Evolutionary conservation across 1,284 basidiomycete species (phyloP).

Genomic region (Tylopilus orsonianus): DNA sequence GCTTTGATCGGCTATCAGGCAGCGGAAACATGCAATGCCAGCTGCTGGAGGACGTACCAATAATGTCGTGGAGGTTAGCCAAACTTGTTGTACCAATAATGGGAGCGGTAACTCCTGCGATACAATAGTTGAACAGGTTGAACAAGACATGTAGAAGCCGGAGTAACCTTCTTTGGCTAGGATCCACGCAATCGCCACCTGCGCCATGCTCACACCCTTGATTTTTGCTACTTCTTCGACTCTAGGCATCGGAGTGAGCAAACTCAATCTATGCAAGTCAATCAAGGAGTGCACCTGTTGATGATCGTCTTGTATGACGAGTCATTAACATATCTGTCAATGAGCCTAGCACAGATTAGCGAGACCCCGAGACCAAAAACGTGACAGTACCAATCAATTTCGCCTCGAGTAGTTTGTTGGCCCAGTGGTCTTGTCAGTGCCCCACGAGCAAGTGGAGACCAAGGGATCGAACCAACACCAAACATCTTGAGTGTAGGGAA

Average conservation of each 20-base stretch:
- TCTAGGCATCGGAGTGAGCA: conserved; percentile 18
- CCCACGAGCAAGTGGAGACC: conserved; percentile 40
- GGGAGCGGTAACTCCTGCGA: conserved; percentile 41
- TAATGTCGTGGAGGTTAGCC: conserved; percentile 44
- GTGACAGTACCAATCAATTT: conserved; percentile 31
- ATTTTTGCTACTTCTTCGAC: conserved; percentile 47
- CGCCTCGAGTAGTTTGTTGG: conserved; percentile 28
- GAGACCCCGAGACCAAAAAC: background rate
- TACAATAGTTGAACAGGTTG: background rate
- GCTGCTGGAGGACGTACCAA: conserved; percentile 31
- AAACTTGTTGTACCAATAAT: conserved; percentile 49
- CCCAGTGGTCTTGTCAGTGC: conserved; percentile 40
- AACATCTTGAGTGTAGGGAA: conserved; percentile 37
- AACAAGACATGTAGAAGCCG: background rate
- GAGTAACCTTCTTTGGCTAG: conserved; percentile 37
- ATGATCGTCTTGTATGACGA: conserved; percentile 29
- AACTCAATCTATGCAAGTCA: background rate
- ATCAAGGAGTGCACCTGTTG: conserved; percentile 24
- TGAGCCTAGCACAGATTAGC: conserved; percentile 27
- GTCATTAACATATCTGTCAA: conserved; percentile 25
- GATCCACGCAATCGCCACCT: conserved; percentile 53
- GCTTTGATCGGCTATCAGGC: conserved; percentile 22
- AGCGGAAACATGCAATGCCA: background rate
- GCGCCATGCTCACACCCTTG: conserved; percentile 47
- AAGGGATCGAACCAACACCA: conserved; percentile 37